Conservation (phyloP, 2,329 filamentous ascomycete species). For the Apiospora rasikravindrae region DNA sequence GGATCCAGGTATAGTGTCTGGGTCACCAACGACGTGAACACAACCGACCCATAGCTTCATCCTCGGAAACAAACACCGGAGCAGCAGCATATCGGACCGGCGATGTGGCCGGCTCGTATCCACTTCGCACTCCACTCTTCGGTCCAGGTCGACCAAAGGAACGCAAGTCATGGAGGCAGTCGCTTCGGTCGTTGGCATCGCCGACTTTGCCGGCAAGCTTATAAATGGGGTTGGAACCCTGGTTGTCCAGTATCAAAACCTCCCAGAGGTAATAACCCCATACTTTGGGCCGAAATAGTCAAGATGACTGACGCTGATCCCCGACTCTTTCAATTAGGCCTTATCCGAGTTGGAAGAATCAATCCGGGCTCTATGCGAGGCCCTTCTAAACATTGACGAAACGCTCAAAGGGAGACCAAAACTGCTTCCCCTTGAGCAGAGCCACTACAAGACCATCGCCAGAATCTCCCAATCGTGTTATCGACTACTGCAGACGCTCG, state of each 20-base stretch:
- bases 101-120: background rate
- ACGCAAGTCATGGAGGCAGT: background rate
- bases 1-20: background rate
- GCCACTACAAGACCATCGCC: conserved; percentile 33
- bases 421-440: conserved; percentile 32
- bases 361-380: background rate
- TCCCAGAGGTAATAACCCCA: background rate
- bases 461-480: conserved; percentile 33
- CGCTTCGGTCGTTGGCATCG: background rate
- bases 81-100: background rate
- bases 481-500: conserved; percentile 27
- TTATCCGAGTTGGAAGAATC: background rate
- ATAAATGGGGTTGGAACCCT: background rate
- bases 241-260: background rate
- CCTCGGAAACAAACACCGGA: background rate
- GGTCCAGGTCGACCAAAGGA: background rate
- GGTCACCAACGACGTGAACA: background rate
- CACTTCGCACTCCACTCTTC: background rate
- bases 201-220: background rate
- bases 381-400: conserved; percentile 27
- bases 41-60: background rate
- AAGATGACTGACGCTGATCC: background rate
- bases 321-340: background rate
- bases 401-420: conserved; percentile 27
- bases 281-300: background rate